Percentiles rank a stretch among this genome's conserved stretches.
phyloP scores from a whole-genome alignment of 2,329 filamentous ascomycete genomes.

The Hymenoscyphus infarciens region DNA sequence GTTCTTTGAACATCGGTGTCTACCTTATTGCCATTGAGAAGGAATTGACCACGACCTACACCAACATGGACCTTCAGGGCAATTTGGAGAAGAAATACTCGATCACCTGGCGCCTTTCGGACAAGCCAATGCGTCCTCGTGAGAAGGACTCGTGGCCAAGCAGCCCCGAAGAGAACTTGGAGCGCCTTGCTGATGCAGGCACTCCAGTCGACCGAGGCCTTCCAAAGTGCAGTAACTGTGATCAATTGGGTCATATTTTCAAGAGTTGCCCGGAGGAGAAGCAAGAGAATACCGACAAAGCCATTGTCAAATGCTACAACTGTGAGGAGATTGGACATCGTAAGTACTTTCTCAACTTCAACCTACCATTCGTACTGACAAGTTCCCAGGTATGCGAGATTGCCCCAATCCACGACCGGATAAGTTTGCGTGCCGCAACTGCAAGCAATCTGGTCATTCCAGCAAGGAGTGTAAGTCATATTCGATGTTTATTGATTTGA shows the following conservation, averaged over 20 bases:
- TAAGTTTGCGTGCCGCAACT: slow-evolving; percentile 66
- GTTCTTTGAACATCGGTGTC: slow-evolving; percentile 49
- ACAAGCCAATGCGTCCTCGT: slow-evolving; percentile 54
- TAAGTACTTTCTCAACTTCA: not conserved
- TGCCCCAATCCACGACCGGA: slow-evolving; percentile 61
- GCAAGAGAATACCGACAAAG: slow-evolving; percentile 42
- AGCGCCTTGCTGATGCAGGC: slow-evolving; percentile 63
- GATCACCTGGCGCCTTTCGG: slow-evolving; percentile 58
- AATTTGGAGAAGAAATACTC: slow-evolving; percentile 62
- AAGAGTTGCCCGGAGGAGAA: slow-evolving; percentile 59
- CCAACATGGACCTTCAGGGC: slow-evolving; percentile 70
- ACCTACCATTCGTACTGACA: not conserved
- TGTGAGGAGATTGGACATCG: slow-evolving; percentile 63
- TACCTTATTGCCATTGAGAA: slow-evolving; percentile 63
- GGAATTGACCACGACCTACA: slow-evolving; percentile 52
- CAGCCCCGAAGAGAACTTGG: slow-evolving; percentile 55
- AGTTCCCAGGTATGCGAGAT: slow-evolving; percentile 46
- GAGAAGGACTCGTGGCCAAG: slow-evolving; percentile 60
- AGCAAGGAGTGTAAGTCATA: slow-evolving; percentile 33
- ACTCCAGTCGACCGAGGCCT: slow-evolving; percentile 57
- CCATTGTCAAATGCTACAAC: slow-evolving; percentile 59
- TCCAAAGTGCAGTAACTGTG: slow-evolving; percentile 59
- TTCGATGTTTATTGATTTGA: not conserved
- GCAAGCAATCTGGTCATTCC: slow-evolving; percentile 43
- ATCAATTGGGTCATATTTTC: slow-evolving; percentile 51